These are phyloP conservation scores for Coniochaeta sp. DNA, from an alignment of 2,329 filamentous ascomycete genomes.

Conservation along the genomic window DNA sequence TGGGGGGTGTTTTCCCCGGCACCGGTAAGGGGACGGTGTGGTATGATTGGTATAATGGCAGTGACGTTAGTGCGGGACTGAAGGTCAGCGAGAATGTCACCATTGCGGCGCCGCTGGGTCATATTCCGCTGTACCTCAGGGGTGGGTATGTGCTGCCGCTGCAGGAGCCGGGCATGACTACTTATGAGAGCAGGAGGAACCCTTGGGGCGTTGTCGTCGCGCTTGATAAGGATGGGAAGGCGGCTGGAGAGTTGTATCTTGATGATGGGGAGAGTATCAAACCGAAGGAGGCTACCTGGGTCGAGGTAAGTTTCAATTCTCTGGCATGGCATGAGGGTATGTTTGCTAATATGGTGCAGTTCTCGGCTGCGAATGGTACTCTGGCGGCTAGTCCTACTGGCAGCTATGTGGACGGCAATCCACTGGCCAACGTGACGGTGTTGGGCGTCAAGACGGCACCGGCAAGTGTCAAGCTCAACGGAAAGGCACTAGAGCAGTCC, in stretches of 20 bases:
- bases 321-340: conserved; percentile 2
- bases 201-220: conserved; percentile 62
- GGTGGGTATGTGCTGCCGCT: conserved; percentile 61
- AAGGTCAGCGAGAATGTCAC: conserved; percentile 29
- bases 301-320: conserved; percentile 30
- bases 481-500: conserved; percentile 26
- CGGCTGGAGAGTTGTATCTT: conserved; percentile 58
- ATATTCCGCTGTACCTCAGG: conserved; percentile 66
- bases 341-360: conserved; percentile 6
- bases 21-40: conserved; percentile 47
- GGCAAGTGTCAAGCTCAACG: conserved; percentile 44
- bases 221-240: conserved; percentile 44
- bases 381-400: conserved; percentile 43
- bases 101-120: conserved; percentile 42
- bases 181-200: conserved; percentile 51
- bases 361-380: conserved; percentile 22
- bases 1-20: conserved; percentile 64
- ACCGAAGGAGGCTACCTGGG: conserved; percentile 45
- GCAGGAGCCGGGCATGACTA: conserved; percentile 63
- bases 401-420: conserved; percentile 45
- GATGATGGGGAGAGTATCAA: conserved; percentile 66
- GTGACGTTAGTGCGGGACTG: conserved; percentile 31
- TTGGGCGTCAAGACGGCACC: conserved; percentile 41
- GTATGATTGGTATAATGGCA: conserved; percentile 76
- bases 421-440: conserved; percentile 55